phyloP scores from a whole-genome alignment of 2,329 filamentous ascomycete species.

The Penicillium expansum region DNA sequence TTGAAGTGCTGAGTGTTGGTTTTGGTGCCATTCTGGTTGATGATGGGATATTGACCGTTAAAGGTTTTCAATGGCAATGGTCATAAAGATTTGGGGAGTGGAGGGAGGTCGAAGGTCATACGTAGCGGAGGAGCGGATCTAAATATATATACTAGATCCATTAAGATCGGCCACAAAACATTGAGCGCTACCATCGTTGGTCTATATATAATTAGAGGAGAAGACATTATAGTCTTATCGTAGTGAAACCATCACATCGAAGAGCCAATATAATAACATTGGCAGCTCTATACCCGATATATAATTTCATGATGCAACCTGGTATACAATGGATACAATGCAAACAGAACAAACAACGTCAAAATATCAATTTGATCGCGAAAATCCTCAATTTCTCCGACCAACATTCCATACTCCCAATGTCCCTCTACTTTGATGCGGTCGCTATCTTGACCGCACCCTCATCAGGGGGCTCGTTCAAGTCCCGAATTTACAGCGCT shows the following conservation, averaged over 20 bases:
- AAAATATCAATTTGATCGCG: slow-evolving; percentile 4
- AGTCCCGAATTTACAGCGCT: slow-evolving; percentile 73
- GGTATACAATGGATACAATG: slow-evolving; percentile 10
- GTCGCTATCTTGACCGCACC: slow-evolving; percentile 67
- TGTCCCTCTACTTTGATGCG: slow-evolving; percentile 96
- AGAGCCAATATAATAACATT: not conserved
- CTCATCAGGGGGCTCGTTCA: slow-evolving; percentile 76
- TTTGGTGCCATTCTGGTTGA: slow-evolving; percentile 7
- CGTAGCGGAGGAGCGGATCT: not conserved
- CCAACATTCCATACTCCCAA: slow-evolving; percentile 39
- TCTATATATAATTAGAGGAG: not conserved
- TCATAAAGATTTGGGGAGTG: not conserved
- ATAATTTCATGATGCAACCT: not conserved
- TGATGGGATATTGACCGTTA: not conserved
- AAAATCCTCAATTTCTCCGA: slow-evolving; percentile 8
- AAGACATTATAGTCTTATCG: not conserved
- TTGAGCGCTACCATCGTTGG: not conserved
- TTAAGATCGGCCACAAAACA: not conserved
- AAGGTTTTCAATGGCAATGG: not conserved
- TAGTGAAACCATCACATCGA: no score
- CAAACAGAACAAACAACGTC: slow-evolving; percentile 29
- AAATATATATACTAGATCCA: not conserved
- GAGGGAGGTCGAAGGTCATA: not conserved
- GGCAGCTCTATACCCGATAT: no score
- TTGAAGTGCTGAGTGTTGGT: slow-evolving; percentile 12